These are phyloP conservation scores for Adansonia madagascariensis DNA, from an alignment of 441 rosid species.

Conservation along the genomic window DNA sequence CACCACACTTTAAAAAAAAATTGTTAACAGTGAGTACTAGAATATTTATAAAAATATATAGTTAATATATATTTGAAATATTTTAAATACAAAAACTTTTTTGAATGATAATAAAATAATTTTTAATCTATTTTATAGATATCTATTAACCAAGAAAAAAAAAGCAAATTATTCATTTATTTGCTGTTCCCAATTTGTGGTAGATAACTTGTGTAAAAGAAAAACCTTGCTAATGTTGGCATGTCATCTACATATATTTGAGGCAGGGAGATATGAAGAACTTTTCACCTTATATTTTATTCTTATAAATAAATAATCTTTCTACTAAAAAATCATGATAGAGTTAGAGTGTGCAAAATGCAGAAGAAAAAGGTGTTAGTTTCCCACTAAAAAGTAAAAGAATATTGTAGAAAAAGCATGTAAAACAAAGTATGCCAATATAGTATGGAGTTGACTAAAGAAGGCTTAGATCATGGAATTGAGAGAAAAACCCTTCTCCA, in stretches of 20 bases:
- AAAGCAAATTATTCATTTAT: no score
- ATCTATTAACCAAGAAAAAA: no score
- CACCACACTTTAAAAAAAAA: not conserved
- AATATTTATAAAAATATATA: no score
- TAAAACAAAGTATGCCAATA: not conserved
- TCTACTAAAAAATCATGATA: slow-evolving; percentile 11
- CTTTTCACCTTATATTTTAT: not conserved
- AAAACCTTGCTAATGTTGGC: not conserved
- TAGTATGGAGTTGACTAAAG: slow-evolving; percentile 2
- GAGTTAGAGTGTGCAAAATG: not conserved
- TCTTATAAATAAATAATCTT: not conserved
- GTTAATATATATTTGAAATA: no score
- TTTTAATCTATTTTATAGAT: no score
- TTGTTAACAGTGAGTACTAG: no score
- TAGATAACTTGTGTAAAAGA: not conserved
- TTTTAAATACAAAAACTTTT: no score
- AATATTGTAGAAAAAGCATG: not conserved
- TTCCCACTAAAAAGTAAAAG: slow-evolving; percentile 11
- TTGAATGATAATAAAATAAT: no score
- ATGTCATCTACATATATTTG: not conserved
- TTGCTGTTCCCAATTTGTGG: not conserved
- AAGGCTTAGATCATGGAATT: not conserved
- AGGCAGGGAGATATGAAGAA: not conserved
- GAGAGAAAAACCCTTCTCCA: not conserved
- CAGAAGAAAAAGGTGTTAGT: not conserved